Conservation (phyloP, 1,284 basidiomycete species). For the Fistulinella cinereoalba region DNA sequence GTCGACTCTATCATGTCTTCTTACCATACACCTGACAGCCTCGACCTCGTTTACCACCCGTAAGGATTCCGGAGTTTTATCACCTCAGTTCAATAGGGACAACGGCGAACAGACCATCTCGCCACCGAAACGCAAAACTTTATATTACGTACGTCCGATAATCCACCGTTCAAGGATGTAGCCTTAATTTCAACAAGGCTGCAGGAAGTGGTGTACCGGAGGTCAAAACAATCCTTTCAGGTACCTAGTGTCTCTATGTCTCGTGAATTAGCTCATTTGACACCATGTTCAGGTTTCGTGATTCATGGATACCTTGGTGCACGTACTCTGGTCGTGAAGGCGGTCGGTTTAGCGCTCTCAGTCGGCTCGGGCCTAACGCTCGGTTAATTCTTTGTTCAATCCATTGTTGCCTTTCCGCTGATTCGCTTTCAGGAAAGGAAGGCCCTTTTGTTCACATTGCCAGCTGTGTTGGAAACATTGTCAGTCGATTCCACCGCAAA, state of each 20-base stretch:
- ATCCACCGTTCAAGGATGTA: constrained; percentile 12
- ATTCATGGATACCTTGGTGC: constrained; percentile 96
- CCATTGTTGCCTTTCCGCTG: constrained; percentile 4
- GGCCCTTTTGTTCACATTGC: constrained; percentile 98
- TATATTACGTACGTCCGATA: constrained; percentile 71
- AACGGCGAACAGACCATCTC: constrained; percentile 25
- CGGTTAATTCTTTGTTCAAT: constrained; percentile 42
- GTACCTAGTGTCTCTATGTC: constrained; percentile 33
- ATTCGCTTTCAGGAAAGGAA: constrained; percentile 63
- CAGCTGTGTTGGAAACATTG: constrained; percentile 92
- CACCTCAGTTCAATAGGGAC: constrained; percentile 44
- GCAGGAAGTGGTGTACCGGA: constrained; percentile 96
- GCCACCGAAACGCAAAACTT: constrained; percentile 58
- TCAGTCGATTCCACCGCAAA: constrained; percentile 83
- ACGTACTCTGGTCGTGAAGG: constrained; percentile 89
- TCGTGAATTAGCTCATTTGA: constrained; percentile 6
- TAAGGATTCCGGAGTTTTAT: constrained; percentile 78
- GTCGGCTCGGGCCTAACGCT: constrained; percentile 89
- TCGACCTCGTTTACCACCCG: constrained; percentile 85
- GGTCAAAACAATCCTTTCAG: constrained; percentile 94
- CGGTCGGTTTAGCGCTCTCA: constrained; percentile 84
- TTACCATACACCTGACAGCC: constrained; percentile 87
- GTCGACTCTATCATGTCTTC: constrained; percentile 67
- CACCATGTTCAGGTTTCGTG: constrained; percentile 70
- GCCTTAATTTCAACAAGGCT: constrained; percentile 49